phyloP scores from a whole-genome alignment of 2,329 filamentous ascomycete species.

The Davidsoniella eucalypti region DNA sequence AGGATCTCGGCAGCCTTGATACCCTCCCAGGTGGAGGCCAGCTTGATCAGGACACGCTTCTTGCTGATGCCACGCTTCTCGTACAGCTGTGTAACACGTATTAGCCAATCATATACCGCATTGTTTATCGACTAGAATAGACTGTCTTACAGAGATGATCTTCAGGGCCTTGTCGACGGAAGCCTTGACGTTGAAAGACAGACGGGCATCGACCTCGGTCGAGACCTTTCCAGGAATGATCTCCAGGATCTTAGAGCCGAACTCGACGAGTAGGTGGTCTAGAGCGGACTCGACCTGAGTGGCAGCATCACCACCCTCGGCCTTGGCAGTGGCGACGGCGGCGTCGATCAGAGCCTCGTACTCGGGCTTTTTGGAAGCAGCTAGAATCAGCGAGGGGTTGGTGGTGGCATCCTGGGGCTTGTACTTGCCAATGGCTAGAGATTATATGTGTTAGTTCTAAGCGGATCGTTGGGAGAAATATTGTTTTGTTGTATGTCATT shows the following conservation, averaged over 20 bases:
- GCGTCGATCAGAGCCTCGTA: conserved; percentile 83
- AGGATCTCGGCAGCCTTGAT: conserved; percentile 98
- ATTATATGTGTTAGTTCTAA: conserved; percentile 16
- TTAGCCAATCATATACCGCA: background rate
- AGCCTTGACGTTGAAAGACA: conserved; percentile 87
- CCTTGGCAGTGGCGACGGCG: conserved; percentile 75
- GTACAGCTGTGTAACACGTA: conserved; percentile 53
- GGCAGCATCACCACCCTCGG: conserved; percentile 50
- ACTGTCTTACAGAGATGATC: conserved; percentile 67
- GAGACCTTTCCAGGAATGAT: conserved; percentile 98
- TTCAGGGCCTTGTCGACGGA: conserved; percentile 91
- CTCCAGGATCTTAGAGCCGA: conserved; percentile 92
- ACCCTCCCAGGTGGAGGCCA: conserved; percentile 97
- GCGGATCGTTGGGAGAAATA: background rate
- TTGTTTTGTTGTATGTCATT: background rate
- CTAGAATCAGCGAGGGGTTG: conserved; percentile 97
- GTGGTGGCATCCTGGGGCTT: conserved; percentile 99
- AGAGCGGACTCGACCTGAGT: conserved; percentile 78
- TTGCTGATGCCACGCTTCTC: conserved; percentile 80
- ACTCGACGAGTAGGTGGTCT: conserved; percentile 90
- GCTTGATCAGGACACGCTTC: conserved; percentile 94
- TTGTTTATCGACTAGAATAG: conserved; percentile 8
- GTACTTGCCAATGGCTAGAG: conserved; percentile 90
- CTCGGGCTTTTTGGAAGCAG: conserved; percentile 93
- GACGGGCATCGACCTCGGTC: conserved; percentile 89